Evolutionary conservation across 352 stramenopile genomes (phyloP).

Genomic region (Globisporangium apiculatum): DNA sequence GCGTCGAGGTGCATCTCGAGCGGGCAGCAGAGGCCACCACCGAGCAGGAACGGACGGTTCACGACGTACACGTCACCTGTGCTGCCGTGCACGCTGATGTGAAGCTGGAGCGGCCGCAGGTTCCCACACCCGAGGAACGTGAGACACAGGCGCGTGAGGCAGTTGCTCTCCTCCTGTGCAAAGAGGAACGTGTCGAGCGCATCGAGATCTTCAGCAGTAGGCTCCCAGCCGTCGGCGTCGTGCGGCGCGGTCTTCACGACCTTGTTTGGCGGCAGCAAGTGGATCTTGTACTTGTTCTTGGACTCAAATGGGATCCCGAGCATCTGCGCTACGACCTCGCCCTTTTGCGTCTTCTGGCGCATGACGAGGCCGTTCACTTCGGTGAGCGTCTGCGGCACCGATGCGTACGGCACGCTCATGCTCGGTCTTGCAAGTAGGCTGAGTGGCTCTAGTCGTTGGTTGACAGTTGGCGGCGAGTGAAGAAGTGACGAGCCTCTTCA

Average conservation of each 20-base stretch:
- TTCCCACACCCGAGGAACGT: slow-evolving; percentile 29
- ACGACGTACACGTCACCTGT: slow-evolving; percentile 45
- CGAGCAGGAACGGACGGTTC: slow-evolving; percentile 28
- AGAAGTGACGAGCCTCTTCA: background rate
- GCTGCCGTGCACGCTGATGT: slow-evolving; percentile 30
- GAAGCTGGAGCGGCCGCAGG: slow-evolving; percentile 36
- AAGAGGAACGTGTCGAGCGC: slow-evolving; percentile 40
- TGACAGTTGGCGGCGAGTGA: background rate
- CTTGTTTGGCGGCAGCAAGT: slow-evolving; percentile 34
- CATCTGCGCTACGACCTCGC: slow-evolving; percentile 41
- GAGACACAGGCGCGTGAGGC: slow-evolving; percentile 22
- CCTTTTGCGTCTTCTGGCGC: slow-evolving; percentile 42
- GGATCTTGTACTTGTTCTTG: slow-evolving; percentile 57
- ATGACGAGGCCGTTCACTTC: slow-evolving; percentile 39
- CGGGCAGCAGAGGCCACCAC: slow-evolving; percentile 28
- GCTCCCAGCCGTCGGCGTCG: slow-evolving; percentile 41
- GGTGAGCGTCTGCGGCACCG: slow-evolving; percentile 25
- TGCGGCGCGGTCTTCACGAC: slow-evolving; percentile 40
- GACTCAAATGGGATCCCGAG: slow-evolving; percentile 43
- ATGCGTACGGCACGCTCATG: slow-evolving; percentile 10
- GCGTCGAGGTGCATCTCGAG: slow-evolving; percentile 38
- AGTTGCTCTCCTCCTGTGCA: slow-evolving; percentile 33
- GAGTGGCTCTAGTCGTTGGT: background rate
- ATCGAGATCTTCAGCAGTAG: slow-evolving; percentile 33
- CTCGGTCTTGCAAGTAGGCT: background rate